Conservation (phyloP, 352 stramenopile species). For the Globisporangium spinosum region DNA sequence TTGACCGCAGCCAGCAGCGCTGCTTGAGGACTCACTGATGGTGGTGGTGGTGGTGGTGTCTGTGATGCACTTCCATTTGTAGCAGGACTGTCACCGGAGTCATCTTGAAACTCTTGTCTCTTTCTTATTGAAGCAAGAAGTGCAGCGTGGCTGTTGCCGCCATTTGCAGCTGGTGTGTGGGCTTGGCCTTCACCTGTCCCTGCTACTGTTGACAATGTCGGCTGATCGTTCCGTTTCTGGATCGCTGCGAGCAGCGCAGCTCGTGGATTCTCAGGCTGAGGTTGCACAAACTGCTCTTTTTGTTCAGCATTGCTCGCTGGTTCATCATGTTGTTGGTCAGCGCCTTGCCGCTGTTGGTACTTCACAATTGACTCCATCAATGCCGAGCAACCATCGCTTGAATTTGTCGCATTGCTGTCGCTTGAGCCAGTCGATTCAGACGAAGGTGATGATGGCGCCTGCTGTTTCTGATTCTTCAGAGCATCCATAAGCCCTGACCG, state of each 20-base stretch:
- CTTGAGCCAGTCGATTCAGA: not conserved
- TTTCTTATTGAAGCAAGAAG: slow-evolving; percentile 7
- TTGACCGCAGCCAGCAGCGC: slow-evolving; percentile 34
- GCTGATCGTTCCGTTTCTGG: slow-evolving; percentile 5
- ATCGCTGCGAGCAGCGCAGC: slow-evolving; percentile 21
- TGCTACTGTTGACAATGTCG: not conserved
- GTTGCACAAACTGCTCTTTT: not conserved
- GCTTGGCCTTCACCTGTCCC: not conserved
- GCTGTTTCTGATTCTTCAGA: not conserved
- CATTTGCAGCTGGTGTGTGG: no score
- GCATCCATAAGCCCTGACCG: slow-evolving; percentile 6
- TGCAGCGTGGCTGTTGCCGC: not conserved
- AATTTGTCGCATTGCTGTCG: not conserved
- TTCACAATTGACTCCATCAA: slow-evolving; percentile 12
- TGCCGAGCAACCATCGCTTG: slow-evolving; percentile 13
- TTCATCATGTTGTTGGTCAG: not conserved
- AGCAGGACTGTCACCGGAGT: not conserved
- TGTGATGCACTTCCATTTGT: not conserved
- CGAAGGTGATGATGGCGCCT: not conserved
- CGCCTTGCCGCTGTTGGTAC: not conserved
- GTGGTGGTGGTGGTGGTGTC: not conserved
- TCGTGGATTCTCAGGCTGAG: slow-evolving; percentile 7
- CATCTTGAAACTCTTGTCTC: not conserved
- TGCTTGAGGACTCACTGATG: slow-evolving; percentile 14
- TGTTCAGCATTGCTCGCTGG: not conserved